A percentile compares a stretch with the other conserved stretches of the same genome.
Evolutionary conservation across 352 stramenopile genomes (phyloP).

Genomic region (Phytopythium vexans): DNA sequence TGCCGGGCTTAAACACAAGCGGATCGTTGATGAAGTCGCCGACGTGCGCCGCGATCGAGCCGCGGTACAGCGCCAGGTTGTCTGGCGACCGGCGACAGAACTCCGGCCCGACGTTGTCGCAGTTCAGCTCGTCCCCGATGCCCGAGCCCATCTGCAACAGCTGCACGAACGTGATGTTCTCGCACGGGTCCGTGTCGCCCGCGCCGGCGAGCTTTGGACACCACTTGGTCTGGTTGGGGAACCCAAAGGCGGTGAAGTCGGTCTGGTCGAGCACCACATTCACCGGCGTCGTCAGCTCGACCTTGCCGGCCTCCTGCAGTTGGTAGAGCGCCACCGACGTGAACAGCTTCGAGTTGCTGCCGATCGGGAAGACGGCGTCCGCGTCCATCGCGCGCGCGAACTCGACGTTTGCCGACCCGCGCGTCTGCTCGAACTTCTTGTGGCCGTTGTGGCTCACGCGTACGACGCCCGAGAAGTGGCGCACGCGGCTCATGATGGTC

Average conservation of each 20-base stretch:
- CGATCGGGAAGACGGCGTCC: slow-evolving; percentile 56
- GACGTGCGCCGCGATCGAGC: slow-evolving; percentile 30
- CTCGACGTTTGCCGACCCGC: slow-evolving; percentile 43
- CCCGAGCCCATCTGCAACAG: slow-evolving; percentile 66
- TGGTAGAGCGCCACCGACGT: slow-evolving; percentile 51
- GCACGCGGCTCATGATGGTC: slow-evolving; percentile 23
- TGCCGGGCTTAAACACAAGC: slow-evolving; percentile 46
- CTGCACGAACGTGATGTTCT: slow-evolving; percentile 57
- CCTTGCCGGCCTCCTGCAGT: slow-evolving; percentile 41
- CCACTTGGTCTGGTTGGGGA: slow-evolving; percentile 44
- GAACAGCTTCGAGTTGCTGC: slow-evolving; percentile 59
- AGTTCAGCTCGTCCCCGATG: slow-evolving; percentile 25
- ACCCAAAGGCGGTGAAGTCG: slow-evolving; percentile 48
- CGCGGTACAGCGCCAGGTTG: slow-evolving; percentile 19
- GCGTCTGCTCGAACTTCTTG: slow-evolving; percentile 40
- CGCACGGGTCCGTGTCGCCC: slow-evolving; percentile 17
- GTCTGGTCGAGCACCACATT: slow-evolving; percentile 27
- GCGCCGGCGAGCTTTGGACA: slow-evolving; percentile 27
- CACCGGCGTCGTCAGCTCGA: slow-evolving; percentile 32
- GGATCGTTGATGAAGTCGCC: slow-evolving; percentile 47
- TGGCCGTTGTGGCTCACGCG: slow-evolving; percentile 44
- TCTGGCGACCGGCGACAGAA: slow-evolving; percentile 12
- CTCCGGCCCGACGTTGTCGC: slow-evolving; percentile 12
- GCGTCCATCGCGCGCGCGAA: slow-evolving; percentile 38
- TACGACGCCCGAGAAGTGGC: slow-evolving; percentile 55